Conservation (phyloP, 352 stramenopile genomes). For the Phytopythium chamaehyphon region DNA sequence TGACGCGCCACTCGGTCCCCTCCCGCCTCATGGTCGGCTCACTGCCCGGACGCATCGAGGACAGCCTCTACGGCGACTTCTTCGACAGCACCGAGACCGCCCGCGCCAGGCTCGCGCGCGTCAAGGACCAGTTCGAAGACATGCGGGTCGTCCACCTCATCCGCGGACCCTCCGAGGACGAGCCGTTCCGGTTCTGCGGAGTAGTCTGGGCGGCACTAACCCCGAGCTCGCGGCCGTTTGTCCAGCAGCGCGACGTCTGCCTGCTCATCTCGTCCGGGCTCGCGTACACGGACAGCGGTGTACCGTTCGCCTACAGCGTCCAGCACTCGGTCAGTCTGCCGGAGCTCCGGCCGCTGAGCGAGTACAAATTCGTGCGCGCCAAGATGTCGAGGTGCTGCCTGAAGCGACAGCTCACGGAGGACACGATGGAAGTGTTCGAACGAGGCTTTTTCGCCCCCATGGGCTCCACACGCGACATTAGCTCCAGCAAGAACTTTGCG, state of each 20-base stretch:
- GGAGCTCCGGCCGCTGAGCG: conserved; percentile 22
- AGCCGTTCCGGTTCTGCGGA: conserved; percentile 60
- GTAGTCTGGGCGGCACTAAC: conserved; percentile 39
- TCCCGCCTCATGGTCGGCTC: conserved; percentile 30
- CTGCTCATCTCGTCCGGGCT: conserved; percentile 36
- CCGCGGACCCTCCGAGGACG: conserved; percentile 29
- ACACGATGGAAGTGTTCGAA: conserved; percentile 39
- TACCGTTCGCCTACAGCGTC: conserved; percentile 43
- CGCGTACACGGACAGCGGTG: conserved; percentile 33
- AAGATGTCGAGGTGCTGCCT: conserved; percentile 41
- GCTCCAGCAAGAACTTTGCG: conserved; percentile 5
- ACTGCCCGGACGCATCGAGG: conserved; percentile 32
- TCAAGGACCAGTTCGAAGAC: conserved; percentile 29
- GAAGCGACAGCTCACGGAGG: conserved; percentile 26
- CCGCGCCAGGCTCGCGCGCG: conserved; percentile 22
- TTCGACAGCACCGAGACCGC: conserved; percentile 38
- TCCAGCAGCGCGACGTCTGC: conserved; percentile 38
- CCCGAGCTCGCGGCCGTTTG: conserved; percentile 26
- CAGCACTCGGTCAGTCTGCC: conserved; percentile 50
- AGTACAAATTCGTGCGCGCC: conserved; percentile 26
- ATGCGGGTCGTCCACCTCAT: conserved; percentile 36
- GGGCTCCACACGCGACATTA: conserved; percentile 19
- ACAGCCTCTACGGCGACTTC: conserved; percentile 50
- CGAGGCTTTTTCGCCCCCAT: conserved; percentile 30
- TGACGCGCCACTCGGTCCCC: conserved; percentile 25